Evolutionary conservation across 345 rosid species (phyloP), one percentile per base, ranked within the genome.

Genomic region (Nasturtium officinale): DNA sequence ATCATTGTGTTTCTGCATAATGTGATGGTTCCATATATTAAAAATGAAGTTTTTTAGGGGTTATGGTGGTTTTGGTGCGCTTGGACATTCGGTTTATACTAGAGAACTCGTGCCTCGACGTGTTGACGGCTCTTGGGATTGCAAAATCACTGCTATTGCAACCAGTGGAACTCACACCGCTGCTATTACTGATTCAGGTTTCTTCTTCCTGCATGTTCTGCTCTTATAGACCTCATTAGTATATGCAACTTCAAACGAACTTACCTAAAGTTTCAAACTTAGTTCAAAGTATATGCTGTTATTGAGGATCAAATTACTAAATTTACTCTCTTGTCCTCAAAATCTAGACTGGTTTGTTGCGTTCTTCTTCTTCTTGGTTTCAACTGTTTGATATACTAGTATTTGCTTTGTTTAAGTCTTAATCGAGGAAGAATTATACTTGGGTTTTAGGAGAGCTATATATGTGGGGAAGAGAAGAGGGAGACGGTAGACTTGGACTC

Each of bases 401-500:
- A 35, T 16, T 26, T 47, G 52, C 15, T 64, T 16, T 55, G 46
- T 50, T 7, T 28, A 17, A 7, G 5, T 37, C 25, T 12, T 35
- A 29, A 45, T 32, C 11, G 59, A 55, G 52, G 2, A 45, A 61
- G 58, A 47, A 0, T 33, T 28, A 65, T 72, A 43, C 21, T 40
- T 76, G 66, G 66, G 42, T 65, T 73, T 48, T 65, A 89, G 97
- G 97, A 12, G 96, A 89, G 60, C 63, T 94, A 43, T 91, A 83
- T 75, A 94, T 87, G 65, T 89, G 97, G 97, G 97, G 96, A 72
- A 83, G 96, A 79, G 97, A 94, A 54, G 96, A 94, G 82, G 99
- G 96, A 28, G 99, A 91, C 43, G 97, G 99, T 23, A 86, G 99
- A 73, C 80, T 94, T 65, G 99, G 99, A 53, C 93, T 91, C 17